A percentile compares a stretch with the other conserved stretches of the same genome.
phyloP scores from a whole-genome alignment of 176 grass and related monocot genomes.

The Carex kokanica region DNA sequence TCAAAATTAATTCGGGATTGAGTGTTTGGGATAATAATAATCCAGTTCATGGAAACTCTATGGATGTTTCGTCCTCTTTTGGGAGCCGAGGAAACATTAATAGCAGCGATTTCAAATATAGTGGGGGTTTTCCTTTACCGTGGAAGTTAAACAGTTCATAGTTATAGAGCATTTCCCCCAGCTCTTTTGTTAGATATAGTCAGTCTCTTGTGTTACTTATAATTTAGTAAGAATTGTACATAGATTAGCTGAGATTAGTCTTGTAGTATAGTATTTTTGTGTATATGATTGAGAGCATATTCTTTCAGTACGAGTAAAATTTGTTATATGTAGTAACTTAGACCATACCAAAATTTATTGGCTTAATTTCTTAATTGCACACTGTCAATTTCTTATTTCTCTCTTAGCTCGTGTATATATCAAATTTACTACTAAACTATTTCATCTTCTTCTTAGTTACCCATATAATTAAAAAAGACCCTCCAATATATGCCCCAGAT shows the following conservation, averaged over 20 bases:
- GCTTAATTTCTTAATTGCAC: no score
- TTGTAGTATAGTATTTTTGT: neutral
- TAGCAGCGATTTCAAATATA: slow-evolving; percentile 67
- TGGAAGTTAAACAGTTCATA: slow-evolving; percentile 34
- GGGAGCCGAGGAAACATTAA: slow-evolving; percentile 25
- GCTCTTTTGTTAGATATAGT: neutral
- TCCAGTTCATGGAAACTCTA: slow-evolving; percentile 28
- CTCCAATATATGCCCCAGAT: no score
- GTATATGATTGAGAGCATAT: neutral
- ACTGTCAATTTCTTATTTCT: no score
- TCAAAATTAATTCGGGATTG: slow-evolving; percentile 30
- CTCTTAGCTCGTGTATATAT: no score
- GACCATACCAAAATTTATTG: no score
- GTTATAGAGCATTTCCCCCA: neutral
- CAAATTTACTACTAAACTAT: no score
- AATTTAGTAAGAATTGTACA: neutral
- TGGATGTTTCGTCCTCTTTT: slow-evolving; percentile 30
- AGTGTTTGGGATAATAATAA: slow-evolving; percentile 48
- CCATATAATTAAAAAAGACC: no score
- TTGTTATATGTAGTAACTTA: neutral
- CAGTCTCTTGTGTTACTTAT: neutral
- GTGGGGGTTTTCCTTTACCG: slow-evolving; percentile 46
- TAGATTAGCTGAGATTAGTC: neutral
- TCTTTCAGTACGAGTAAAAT: neutral
- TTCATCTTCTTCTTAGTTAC: no score